phyloP scores from a whole-genome alignment of 371 early-diverging fungal genomes.

The Entomophthora muscae region DNA sequence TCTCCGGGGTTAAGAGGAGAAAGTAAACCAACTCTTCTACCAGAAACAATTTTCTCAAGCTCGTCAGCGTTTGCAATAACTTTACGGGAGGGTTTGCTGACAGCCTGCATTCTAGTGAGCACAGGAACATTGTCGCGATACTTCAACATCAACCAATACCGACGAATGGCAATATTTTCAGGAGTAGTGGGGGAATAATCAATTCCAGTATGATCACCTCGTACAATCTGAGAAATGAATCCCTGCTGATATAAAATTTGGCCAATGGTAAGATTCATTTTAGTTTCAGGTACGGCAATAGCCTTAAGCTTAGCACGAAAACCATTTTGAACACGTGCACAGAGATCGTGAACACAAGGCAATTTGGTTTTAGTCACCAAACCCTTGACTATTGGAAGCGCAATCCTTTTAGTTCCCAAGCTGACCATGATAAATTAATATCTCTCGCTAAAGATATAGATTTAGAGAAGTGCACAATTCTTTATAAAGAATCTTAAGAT shows the following conservation, averaged over 20 bases:
- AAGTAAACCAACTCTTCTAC: constrained; percentile 49
- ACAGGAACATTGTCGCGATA: constrained; percentile 76
- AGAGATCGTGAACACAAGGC: constrained; percentile 77
- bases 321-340: constrained; percentile 81
- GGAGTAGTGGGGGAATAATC: constrained; percentile 62
- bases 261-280: constrained; percentile 68
- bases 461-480: too few species aligned
- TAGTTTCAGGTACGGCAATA: constrained; percentile 79
- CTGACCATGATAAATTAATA: constrained; percentile 4
- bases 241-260: constrained; percentile 85
- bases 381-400: not conserved
- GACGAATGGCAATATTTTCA: constrained; percentile 67
- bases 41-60: constrained; percentile 48
- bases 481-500: too few species aligned
- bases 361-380: constrained; percentile 17
- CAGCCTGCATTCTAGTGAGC: constrained; percentile 41
- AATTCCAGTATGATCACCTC: constrained; percentile 63
- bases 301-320: constrained; percentile 59
- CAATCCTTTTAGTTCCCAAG: not conserved
- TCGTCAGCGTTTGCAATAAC: constrained; percentile 64
- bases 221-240: constrained; percentile 56
- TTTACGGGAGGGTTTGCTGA: constrained; percentile 69
- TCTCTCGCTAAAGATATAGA: too few species aligned
- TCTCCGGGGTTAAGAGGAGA: constrained; percentile 77
- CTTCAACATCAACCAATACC: constrained; percentile 86